Evolutionary conservation across 2,329 filamentous ascomycete genomes (phyloP).

Genomic region (Pezizomycotina sp.): DNA sequence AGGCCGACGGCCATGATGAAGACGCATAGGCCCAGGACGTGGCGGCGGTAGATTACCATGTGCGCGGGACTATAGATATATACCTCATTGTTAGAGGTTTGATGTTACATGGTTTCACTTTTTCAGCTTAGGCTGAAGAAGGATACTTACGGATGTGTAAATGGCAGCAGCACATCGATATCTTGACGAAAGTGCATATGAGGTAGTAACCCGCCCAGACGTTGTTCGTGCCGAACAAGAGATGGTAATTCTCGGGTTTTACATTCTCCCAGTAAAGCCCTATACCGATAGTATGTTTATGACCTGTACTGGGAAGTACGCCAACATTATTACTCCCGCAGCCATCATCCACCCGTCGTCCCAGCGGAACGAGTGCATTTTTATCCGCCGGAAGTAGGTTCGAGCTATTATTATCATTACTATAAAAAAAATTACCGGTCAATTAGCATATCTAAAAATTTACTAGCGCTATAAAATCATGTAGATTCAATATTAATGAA

Average conservation of each 20-base stretch:
- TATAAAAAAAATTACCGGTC: conserved; percentile 5
- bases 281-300: too few relatives aligned
- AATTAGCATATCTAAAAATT: not conserved
- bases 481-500: not conserved
- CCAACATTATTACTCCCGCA: conserved; percentile 26
- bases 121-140: too few relatives aligned
- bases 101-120: too few relatives aligned
- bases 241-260: too few relatives aligned
- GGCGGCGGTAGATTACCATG: too few relatives aligned
- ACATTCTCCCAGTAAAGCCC: too few relatives aligned
- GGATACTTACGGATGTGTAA: conserved; percentile 26
- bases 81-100: too few relatives aligned
- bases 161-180: conserved; percentile 26
- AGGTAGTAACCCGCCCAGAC: conserved; percentile 26
- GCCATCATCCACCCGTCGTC: conserved; percentile 26
- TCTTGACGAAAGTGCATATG: conserved; percentile 25
- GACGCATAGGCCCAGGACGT: too few relatives aligned
- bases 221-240: too few relatives aligned
- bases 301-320: too few relatives aligned
- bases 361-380: conserved; percentile 23
- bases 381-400: conserved; percentile 23
- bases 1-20: conserved; percentile 15
- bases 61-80: too few relatives aligned
- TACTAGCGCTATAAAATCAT: not conserved
- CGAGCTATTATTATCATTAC: conserved; percentile 24